A percentile compares a stretch with the other conserved stretches of the same genome.
Evolutionary conservation across 2,329 filamentous ascomycete genomes (phyloP).

Genomic region (Apiospora marii): DNA sequence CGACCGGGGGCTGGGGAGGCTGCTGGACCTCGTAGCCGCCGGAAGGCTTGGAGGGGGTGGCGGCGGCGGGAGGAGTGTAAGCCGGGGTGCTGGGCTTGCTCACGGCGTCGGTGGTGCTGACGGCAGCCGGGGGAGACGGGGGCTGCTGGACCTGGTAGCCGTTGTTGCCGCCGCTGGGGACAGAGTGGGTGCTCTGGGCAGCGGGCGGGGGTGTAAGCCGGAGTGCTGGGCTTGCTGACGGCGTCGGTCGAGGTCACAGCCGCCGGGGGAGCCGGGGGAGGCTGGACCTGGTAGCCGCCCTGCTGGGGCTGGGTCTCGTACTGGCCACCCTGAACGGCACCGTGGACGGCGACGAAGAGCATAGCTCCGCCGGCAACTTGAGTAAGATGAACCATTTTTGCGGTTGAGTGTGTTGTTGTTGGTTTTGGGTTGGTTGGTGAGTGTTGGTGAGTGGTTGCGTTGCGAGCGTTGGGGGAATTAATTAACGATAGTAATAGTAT

Average conservation of each 20-base stretch:
- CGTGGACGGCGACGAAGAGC: conserved; percentile 38
- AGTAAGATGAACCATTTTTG: conserved; percentile 42
- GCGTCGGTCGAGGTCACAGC: conserved; percentile 4
- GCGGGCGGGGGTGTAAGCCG: background rate
- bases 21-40: background rate
- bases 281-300: conserved; percentile 1
- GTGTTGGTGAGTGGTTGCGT: background rate
- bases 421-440: background rate
- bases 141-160: conserved; percentile 9
- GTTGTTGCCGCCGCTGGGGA: background rate
- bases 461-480: background rate
- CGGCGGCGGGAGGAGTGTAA: background rate
- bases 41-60: background rate
- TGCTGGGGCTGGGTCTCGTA: conserved; percentile 3
- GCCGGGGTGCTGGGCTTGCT: background rate
- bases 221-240: background rate
- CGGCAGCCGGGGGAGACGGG: background rate
- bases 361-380: conserved; percentile 43
- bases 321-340: background rate
- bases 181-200: background rate
- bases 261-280: background rate
- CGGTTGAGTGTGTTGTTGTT: conserved; percentile 25
- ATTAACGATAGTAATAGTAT: background rate
- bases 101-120: conserved; percentile 2
- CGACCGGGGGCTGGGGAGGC: background rate